These are phyloP conservation scores for Ceratobasidium sp. DNA, from an alignment of 1,284 basidiomycete species.

Conservation along the genomic window DNA sequence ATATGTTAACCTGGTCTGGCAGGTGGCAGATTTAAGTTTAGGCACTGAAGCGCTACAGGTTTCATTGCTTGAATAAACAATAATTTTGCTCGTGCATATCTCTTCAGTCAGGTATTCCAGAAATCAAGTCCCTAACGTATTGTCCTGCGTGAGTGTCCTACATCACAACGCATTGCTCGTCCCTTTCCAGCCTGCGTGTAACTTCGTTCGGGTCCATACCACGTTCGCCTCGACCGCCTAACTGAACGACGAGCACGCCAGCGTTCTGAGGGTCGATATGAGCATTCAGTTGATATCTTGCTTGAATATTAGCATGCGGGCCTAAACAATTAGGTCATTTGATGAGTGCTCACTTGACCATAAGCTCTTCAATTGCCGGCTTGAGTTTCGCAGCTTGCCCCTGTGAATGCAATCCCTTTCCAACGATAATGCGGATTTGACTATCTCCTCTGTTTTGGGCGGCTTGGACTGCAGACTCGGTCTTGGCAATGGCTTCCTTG, in stretches of 20 bases:
- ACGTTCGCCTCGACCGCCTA: conserved; percentile 62
- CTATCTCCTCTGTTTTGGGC: conserved; percentile 73
- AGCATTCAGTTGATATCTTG: conserved; percentile 77
- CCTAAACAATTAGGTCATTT: too few species aligned
- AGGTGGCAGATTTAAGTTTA: too few species aligned
- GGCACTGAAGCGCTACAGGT: too few species aligned
- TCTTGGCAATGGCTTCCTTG: conserved; percentile 84
- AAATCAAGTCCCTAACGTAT: background rate
- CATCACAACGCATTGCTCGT: conserved; percentile 77
- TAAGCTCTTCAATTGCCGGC: conserved; percentile 90
- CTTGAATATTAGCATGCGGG: background rate
- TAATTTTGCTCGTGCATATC: background rate
- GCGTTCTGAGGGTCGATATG: conserved; percentile 83
- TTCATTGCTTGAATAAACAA: background rate
- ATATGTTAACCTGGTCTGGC: too few species aligned
- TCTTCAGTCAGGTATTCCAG: background rate
- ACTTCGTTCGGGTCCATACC: conserved; percentile 70
- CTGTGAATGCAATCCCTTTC: conserved; percentile 83
- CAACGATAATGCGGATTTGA: conserved; percentile 88
- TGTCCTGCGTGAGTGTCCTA: conserved; percentile 52
- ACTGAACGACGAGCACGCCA: conserved; percentile 86
- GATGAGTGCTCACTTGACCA: conserved; percentile 70
- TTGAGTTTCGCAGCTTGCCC: conserved; percentile 88
- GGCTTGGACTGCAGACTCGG: conserved; percentile 73
- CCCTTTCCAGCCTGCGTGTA: conserved; percentile 63